Evolutionary conservation across 345 rosid genomes (phyloP), one percentile per base, ranked within the genome.

Genomic region (Dovyalis caffra): DNA sequence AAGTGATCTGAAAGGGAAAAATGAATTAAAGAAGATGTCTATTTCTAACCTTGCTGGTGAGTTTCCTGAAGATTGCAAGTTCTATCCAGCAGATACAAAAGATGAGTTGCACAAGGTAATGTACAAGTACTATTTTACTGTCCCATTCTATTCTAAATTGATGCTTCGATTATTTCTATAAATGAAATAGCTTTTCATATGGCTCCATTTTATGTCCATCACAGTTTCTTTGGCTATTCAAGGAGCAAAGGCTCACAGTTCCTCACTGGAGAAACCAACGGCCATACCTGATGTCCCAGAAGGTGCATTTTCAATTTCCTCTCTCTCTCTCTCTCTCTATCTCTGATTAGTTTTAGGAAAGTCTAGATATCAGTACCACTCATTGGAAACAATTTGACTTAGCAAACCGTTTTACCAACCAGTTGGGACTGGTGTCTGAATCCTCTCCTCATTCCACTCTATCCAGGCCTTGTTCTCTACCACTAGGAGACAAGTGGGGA

Each of bases 231-330:
- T 86, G 90, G 93, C 86, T 88, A 69, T 92, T 90, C 76, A 92
- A 86, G 88, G 95, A 90, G 80, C 99, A 95, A 84, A 89, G 91
- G 82, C 87, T 90, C 26, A 83, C 90, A 8, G 83, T 77, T 28
- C 99, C 99, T 82, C 93, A 85, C 51, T 95, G 99, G 99, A 87
- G 98, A 80, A 90, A 83, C 64, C 94, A 88, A 68, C 83, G 98
- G 43, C 87, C 99, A 56, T 95, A 89, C 71, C 78, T 94, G n/a
- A 80, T 92, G 82, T 84, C 95, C 53, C 90, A 90, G 49, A 85
- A 92, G 95, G 98, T 92, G 80, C 53, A 76, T 74, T 6, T 37
- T 45, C 63, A 58, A 43, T 28, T 40, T 33, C 47, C 47, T 43
- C 47, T 8, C 40, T 43, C 18, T 43, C 0, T 61, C 18, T 43